phyloP scores from a whole-genome alignment of 345 rosid genomes.

The Erysimum cheiranthoides region DNA sequence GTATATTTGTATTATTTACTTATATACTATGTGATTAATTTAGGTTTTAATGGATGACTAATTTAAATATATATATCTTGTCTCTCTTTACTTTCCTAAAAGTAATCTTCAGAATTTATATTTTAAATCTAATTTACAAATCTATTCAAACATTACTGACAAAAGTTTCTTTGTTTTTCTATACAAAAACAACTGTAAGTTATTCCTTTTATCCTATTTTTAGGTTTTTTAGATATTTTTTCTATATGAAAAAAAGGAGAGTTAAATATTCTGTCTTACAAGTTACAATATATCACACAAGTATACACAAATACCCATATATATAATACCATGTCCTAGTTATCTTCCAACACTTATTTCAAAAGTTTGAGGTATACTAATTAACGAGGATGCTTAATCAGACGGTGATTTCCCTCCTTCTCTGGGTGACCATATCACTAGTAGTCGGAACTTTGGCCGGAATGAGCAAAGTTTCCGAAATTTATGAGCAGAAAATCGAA shows the following conservation, averaged over 20 bases:
- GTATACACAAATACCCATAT: background rate
- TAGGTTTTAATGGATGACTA: background rate
- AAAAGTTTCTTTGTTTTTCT: background rate
- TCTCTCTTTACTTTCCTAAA: background rate
- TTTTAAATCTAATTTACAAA: background rate
- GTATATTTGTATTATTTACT: background rate
- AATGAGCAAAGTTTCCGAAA: constrained; percentile 1
- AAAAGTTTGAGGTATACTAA: constrained; percentile 1
- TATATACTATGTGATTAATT: background rate
- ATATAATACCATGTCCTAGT: background rate
- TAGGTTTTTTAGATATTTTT: constrained; percentile 54
- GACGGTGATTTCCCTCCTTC: background rate
- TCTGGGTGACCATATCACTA: background rate
- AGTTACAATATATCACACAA: constrained; percentile 1
- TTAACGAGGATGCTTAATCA: constrained; percentile 12
- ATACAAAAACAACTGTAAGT: background rate
- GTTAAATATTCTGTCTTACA: constrained; percentile 4
- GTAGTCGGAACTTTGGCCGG: background rate
- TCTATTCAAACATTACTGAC: background rate
- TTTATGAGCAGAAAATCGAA: constrained; percentile 44
- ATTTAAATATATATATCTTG: too few species aligned
- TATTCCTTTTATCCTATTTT: constrained; percentile 41
- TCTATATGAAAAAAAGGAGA: background rate
- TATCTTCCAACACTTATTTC: background rate
- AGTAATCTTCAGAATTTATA: background rate